Evolutionary conservation across 163 green algal genomes (phyloP).

Genomic region (Chlamydomonas reinhardtii): DNA sequence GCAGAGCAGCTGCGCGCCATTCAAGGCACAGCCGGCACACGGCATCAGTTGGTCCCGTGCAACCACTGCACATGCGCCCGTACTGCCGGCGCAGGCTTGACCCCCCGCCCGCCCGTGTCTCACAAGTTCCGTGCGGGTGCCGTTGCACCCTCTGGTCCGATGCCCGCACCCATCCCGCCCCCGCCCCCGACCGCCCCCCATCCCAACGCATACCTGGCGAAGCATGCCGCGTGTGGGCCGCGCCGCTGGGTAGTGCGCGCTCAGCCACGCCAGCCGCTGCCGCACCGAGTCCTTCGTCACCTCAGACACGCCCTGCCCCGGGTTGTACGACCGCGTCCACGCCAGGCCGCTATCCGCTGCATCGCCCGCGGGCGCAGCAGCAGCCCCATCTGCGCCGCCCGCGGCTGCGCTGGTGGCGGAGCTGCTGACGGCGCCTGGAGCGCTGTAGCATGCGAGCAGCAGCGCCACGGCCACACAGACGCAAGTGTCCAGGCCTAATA

Average conservation of each 20-base stretch:
- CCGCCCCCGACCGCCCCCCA: too few species aligned
- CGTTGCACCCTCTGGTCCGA: too few species aligned
- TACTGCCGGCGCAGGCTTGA: too few species aligned
- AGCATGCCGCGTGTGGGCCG: slow-evolving; percentile 76
- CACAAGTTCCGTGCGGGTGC: too few species aligned
- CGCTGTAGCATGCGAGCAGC: slow-evolving; percentile 74
- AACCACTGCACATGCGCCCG: too few species aligned
- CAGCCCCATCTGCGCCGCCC: too few species aligned
- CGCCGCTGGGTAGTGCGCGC: slow-evolving; percentile 66
- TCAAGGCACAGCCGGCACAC: too few species aligned
- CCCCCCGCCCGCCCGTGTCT: too few species aligned
- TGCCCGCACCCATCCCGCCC: too few species aligned
- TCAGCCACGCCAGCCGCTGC: slow-evolving; percentile 74
- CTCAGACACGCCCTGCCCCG: neutral
- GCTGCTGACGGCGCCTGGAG: neutral
- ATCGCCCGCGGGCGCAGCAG: neutral
- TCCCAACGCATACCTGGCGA: slow-evolving; percentile 37
- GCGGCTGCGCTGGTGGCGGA: too few species aligned
- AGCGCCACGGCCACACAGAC: slow-evolving; percentile 77
- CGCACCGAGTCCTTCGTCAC: slow-evolving; percentile 76
- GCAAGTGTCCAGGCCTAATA: slow-evolving; percentile 66
- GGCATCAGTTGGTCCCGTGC: too few species aligned
- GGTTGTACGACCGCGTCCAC: neutral
- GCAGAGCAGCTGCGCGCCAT: too few species aligned
- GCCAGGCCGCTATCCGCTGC: neutral